phyloP scores from a whole-genome alignment of 2,329 filamentous ascomycete genomes.

The Biscogniauxia marginata region DNA sequence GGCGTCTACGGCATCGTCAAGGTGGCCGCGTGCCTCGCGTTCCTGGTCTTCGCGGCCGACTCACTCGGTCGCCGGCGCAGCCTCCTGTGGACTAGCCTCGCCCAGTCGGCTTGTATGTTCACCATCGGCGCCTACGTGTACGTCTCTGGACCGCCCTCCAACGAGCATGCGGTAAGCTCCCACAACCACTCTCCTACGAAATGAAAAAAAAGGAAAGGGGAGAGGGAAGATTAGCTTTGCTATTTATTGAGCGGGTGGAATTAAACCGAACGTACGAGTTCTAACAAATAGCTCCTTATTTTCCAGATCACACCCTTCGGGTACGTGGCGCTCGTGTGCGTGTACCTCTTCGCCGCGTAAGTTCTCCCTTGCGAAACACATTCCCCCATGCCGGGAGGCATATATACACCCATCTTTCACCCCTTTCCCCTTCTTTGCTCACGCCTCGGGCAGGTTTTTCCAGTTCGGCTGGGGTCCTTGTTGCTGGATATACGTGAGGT shows the following conservation, averaged over 20 bases:
- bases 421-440: constrained; percentile 21
- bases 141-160: constrained; percentile 52
- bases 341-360: constrained; percentile 66
- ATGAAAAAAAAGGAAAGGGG: no score
- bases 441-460: constrained; percentile 43
- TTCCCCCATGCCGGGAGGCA: neutral
- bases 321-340: constrained; percentile 68
- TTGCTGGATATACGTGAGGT: constrained; percentile 66
- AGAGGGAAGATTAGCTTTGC: neutral
- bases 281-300: neutral
- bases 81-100: constrained; percentile 63
- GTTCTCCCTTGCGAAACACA: constrained; percentile 10
- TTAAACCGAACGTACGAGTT: neutral
- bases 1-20: constrained; percentile 74
- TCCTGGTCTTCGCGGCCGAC: constrained; percentile 67
- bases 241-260: no score
- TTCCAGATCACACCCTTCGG: constrained; percentile 61
- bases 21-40: constrained; percentile 60
- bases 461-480: constrained; percentile 70
- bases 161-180: constrained; percentile 42
- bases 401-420: no score
- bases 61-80: constrained; percentile 62
- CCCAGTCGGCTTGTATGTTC: constrained; percentile 62
- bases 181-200: neutral
- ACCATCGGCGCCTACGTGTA: constrained; percentile 71